Base-by-base conservation (phyloP, 176 grass and related monocot genomes). In the Cocos nucifera region DNA sequence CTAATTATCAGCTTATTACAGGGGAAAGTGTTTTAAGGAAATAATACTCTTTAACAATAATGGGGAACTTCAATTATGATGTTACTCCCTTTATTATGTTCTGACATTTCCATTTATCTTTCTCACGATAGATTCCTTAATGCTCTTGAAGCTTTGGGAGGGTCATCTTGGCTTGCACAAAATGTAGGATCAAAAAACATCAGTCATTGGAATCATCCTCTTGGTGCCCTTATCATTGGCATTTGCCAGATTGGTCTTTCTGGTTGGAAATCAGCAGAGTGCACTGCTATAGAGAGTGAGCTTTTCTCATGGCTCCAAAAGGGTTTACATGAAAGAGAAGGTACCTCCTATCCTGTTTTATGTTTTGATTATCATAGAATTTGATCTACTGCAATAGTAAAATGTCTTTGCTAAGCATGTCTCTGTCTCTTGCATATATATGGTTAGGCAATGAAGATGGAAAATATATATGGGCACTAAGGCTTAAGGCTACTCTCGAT, bases 401-500 rank as follows among this genome's bases (percentile, higher is more conserved):
- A 44, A 44, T 12, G 9, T 44, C 10, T 44, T 54, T 56, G 12
- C 48, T 30, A 60, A 2, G 7, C 51, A 69, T 69, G 17, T 56
- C 19, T 19, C 39, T 17, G 75, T 63, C 63, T 20, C 56, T 3
- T 87, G 49, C 52, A 68, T 32, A 62, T 78, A 16, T 77, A 61
- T 69, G 44, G 28, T 50, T 66, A 96, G 92, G 83, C 59, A 75
- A 54, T 72, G 92, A 90, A 76, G 87, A 90, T 75, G 86, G 81
- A 51, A 87, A 85, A 70, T 79, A 80, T 76, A 85, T 96, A 62
- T 96, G 92, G 92, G 69, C 78, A 63, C 66, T 90, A 28, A 87
- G 92, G 74, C 86, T 96, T 63, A 96, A 96, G 77, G 83, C 87
- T 29, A 88, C 92, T 61, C 69, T 96, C 74, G 92, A 96, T 63